Base-by-base conservation (phyloP, 345 rosid genomes). In the thale cress (Arabidopsis thaliana) region DNA sequence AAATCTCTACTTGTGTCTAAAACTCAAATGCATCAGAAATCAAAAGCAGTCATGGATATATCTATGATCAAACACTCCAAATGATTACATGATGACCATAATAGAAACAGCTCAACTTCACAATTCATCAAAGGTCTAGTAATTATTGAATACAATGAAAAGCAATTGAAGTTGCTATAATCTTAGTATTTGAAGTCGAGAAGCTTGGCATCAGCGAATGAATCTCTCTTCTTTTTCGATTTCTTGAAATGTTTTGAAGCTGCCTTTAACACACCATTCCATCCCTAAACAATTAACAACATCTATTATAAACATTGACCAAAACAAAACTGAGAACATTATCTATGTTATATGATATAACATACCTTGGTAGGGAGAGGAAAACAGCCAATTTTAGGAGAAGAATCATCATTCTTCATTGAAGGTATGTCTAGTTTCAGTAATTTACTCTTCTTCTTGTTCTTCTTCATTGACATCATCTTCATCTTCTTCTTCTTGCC, bases 231-330 rank as follows among this genome's bases (percentile, higher is more conserved):
- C 85, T 74, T 89, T 58, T 60, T 90, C 81, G 80, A 85, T 72
- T 80, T 90, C 93, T 89, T 93, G 82, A 91, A 89, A 66, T 86
- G 98, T 69, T 80, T 93, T 0, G 91, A 69, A 4, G 96, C 97
- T 25, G 92, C 92, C 77, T 83, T 93, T 59, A 91, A 69, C 81
- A 88, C 63, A 76, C 86, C 87, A 66, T 61, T 76, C 93, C 91
- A 91, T 14, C 91, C 90, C 98, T 93, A 72, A 37, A 24, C 65
- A n/a, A 33, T 30, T 30, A 7, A 51, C 37, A n/a, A 56, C 49
- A 44, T 14, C 23, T 20, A 30, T 59, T 4, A 30, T 8, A 44
- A 1, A 37, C 0, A 66, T 33, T 4, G 10, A 50, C 6, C 3
- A n/a, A 3, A 40, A 14, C 16, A 6, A 11, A 62, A 56, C 11